These are phyloP conservation scores for Yamadazyma olivae DNA, from an alignment of 805 yeast species.

Conservation along the genomic window DNA sequence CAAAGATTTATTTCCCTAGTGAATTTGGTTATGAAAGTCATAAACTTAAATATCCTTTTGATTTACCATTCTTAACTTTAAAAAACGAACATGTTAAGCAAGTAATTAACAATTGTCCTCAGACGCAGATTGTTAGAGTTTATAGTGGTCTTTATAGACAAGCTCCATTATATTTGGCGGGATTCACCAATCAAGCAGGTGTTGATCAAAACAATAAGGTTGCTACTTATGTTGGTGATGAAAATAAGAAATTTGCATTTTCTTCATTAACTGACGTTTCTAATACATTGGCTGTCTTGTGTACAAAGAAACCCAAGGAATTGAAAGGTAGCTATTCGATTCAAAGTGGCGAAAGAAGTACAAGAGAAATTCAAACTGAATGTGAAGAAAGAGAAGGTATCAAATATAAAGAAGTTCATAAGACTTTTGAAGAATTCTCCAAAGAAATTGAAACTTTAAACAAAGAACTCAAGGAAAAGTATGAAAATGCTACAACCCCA, in stretches of 20 bases:
- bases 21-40: conserved; percentile 54
- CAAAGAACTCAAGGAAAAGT: not conserved
- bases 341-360: conserved; percentile 38
- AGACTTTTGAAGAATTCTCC: not conserved
- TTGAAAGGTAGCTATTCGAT: conserved; percentile 49
- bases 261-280: conserved; percentile 43
- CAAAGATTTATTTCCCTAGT: conserved; percentile 55
- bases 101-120: conserved; percentile 34
- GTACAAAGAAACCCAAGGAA: conserved; percentile 31
- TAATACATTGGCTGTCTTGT: conserved; percentile 37
- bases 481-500: too few species aligned
- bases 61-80: conserved; percentile 32
- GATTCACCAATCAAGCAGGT: conserved; percentile 32
- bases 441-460: not conserved
- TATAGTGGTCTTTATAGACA: conserved; percentile 32
- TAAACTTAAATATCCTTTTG: conserved; percentile 10
- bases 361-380: conserved; percentile 33
- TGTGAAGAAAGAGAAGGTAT: not conserved
- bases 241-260: conserved; percentile 27
- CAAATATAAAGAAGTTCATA: not conserved
- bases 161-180: conserved; percentile 25
- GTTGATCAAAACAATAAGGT: conserved; percentile 31
- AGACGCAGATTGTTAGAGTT: conserved; percentile 47
- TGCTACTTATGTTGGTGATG: conserved; percentile 38
- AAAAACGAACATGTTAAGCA: conserved; percentile 36